Conservation (phyloP, 2,329 filamentous ascomycete species). For the Phialemoniopsis sp. region DNA sequence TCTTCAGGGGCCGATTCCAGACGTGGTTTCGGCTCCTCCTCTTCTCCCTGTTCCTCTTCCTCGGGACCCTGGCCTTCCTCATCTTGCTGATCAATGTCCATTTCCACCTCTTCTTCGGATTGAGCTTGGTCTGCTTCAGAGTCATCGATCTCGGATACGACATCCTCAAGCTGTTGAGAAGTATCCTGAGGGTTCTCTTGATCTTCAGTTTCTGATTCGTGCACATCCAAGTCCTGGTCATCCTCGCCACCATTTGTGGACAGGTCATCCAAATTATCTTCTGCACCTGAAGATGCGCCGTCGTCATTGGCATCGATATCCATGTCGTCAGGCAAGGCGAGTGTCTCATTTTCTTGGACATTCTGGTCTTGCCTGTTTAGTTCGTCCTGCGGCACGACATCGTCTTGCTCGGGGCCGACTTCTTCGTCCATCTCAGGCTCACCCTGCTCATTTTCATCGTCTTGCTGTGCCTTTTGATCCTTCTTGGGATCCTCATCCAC, state of each 20-base stretch:
- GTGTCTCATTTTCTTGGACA: conserved; percentile 73
- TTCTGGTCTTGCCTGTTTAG: conserved; percentile 65
- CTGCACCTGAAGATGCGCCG: conserved; percentile 44
- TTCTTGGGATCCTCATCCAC: conserved; percentile 54
- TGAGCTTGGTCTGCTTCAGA: conserved; percentile 46
- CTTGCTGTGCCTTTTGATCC: conserved; percentile 34
- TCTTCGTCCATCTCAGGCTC: conserved; percentile 58
- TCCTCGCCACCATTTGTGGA: conserved; percentile 32
- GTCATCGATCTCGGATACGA: conserved; percentile 15
- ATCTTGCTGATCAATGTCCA: conserved; percentile 32
- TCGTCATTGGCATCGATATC: conserved; percentile 69
- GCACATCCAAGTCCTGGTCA: conserved; percentile 14
- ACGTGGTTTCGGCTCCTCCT: conserved; percentile 30
- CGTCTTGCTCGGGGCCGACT: conserved; percentile 55
- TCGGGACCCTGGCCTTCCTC: conserved; percentile 28
- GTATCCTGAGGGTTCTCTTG: conserved; percentile 18
- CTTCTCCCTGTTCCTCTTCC: conserved; percentile 21
- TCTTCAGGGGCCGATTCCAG: conserved; percentile 10
- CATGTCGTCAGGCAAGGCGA: conserved; percentile 86
- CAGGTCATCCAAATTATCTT: conserved; percentile 56
- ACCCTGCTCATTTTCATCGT: conserved; percentile 40
- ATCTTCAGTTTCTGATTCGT: conserved; percentile 26
- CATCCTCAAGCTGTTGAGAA: conserved; percentile 19
- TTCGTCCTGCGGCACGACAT: conserved; percentile 50
- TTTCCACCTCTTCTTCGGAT: conserved; percentile 37